These are phyloP conservation scores for Bruguiera hainesii DNA, from an alignment of 441 rosid genomes.

Conservation along the genomic window DNA sequence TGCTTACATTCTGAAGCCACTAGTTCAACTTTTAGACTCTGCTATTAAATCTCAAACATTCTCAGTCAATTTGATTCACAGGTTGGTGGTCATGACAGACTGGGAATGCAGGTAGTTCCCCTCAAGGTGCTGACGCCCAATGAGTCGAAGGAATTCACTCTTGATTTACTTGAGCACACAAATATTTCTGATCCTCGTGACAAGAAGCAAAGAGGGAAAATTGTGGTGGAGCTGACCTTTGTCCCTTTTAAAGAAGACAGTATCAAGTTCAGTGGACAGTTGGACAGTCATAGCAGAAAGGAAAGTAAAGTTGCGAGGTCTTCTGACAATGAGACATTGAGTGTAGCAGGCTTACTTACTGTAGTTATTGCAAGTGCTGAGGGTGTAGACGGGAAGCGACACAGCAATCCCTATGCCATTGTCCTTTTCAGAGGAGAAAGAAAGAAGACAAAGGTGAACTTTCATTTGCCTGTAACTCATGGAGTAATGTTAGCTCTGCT, in stretches of 20 bases:
- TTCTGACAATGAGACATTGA: conserved; percentile 36
- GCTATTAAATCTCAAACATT: neutral
- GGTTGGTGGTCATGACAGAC: conserved; percentile 78
- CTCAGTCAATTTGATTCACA: conserved; percentile 21
- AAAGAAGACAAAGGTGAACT: conserved; percentile 71
- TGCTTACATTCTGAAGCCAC: too few relatives aligned
- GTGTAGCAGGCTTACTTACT: conserved; percentile 74
- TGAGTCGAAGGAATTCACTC: conserved; percentile 49
- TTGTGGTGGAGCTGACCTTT: conserved; percentile 57
- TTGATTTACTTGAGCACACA: conserved; percentile 65
- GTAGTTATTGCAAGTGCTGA: conserved; percentile 73
- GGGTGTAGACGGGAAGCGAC: conserved; percentile 74
- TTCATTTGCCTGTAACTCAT: neutral
- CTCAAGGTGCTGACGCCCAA: conserved; percentile 45
- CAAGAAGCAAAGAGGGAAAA: conserved; percentile 56
- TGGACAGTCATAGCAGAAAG: conserved; percentile 29
- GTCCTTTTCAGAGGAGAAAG: conserved; percentile 74
- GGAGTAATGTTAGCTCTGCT: neutral
- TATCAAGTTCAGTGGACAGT: conserved; percentile 27
- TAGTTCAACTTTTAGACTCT: neutral
- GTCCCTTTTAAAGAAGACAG: conserved; percentile 73
- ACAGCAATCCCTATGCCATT: conserved; percentile 73
- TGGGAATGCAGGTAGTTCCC: conserved; percentile 79
- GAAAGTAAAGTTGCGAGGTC: conserved; percentile 37
- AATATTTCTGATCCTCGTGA: conserved; percentile 37